Conservation (phyloP, 164 flowering plant species). For the Nymphaea thermarum region DNA sequence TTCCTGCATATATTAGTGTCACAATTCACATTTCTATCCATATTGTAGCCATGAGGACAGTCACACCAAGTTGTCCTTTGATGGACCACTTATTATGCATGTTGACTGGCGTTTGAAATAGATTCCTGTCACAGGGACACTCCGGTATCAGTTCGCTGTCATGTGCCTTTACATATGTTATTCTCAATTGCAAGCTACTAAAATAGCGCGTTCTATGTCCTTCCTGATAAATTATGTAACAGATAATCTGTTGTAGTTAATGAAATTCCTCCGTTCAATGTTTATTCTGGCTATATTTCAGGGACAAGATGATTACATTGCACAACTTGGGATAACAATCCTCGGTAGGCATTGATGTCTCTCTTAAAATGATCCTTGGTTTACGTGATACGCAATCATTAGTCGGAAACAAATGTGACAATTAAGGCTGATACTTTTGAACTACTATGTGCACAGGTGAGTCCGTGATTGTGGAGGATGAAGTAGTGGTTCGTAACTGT, state of each 20-base stretch:
- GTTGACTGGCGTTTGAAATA: too few relatives aligned
- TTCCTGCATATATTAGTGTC: too few relatives aligned
- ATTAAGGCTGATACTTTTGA: not conserved
- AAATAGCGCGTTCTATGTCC: too few relatives aligned
- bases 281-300: conserved; percentile 13
- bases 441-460: conserved; percentile 42
- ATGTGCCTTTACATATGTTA: not conserved
- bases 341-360: conserved; percentile 30
- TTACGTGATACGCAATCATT: not conserved
- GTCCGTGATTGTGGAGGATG: conserved; percentile 88
- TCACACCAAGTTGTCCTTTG: too few relatives aligned
- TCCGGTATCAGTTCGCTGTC: too few relatives aligned
- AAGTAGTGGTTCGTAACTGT: conserved; percentile 84
- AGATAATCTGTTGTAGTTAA: not conserved
- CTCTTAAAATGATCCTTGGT: not conserved
- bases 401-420: not conserved
- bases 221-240: too few relatives aligned
- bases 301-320: conserved; percentile 54
- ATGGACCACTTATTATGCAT: too few relatives aligned
- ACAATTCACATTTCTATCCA: too few relatives aligned
- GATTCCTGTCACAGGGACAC: too few relatives aligned
- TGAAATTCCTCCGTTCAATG: not conserved
- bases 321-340: conserved; percentile 71
- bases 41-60: too few relatives aligned
- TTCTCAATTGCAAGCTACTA: not conserved